Base-by-base conservation (phyloP, 768 basidiomycete genomes). In the Heimioporus sp. region DNA sequence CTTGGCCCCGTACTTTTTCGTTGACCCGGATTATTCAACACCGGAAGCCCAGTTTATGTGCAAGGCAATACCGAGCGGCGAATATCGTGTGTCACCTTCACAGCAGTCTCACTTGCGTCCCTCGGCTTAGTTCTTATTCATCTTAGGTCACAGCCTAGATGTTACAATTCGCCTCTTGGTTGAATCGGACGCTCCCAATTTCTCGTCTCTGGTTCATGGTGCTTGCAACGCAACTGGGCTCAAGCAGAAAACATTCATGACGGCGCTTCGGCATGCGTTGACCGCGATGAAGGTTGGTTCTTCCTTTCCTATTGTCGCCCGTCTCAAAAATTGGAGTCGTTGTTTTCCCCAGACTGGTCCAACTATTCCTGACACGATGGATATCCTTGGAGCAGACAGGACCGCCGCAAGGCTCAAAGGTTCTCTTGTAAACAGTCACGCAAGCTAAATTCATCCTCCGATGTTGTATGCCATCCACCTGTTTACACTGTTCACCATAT, bases 211-310 rank as follows among this genome's bases (percentile, higher is more conserved):
- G 5, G 61, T 87, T 9, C 76, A 81, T 24, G 68, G 74, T 12
- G 76, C 77, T 56, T 75, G 73, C 32, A 68, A 73, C 32, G 64
- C 60, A 31, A 59, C 74, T 2, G 69, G 66, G 3, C 50, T 80
- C 12, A 71, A 76, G 46, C 69, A 69, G 40, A 85, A 80, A 46
- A 58, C 72, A 19, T 82, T 91, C 58, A 86, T 94, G 83, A 85
- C 79, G 2, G 78, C 82, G 0, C 67, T 96, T 46, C 72, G 95
- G 47, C 81, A 90, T 63, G 88, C 87, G 4, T 65, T 97, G 58
- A 93, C 87, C 1, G 94, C 86, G 2, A 81, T 83, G 73, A 92
- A 90, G 82, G 94, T 87, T 50, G n/a, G 77, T 62, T 28, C 16
- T 43, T 48, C 15, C 32, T 19, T 24, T 2, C 10, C 24, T 43